Evolutionary conservation across 768 basidiomycete genomes (phyloP), one percentile per base, ranked within the genome.

Genomic region (Serendipita indica): DNA sequence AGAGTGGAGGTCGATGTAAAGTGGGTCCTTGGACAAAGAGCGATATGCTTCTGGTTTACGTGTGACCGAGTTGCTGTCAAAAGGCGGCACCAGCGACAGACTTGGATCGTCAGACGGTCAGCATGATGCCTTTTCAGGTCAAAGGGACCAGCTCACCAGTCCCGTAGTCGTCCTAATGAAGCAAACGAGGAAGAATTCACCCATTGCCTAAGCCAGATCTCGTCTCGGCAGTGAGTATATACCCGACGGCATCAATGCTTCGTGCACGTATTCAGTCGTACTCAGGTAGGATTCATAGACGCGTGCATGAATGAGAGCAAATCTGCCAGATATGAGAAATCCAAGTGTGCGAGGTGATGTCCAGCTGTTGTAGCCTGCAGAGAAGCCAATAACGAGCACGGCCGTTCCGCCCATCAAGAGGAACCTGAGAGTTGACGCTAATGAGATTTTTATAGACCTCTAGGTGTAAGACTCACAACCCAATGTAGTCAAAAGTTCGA

Each of bases 151-250:
- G 67, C 82, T 64, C 68, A 87, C 88, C 71, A 91, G 69, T 61
- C 88, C 88, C 37, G 84, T 74, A 1, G 88, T 88, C 33, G 88
- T 85, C 6, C 88, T 89, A 34, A 87, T 89, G 70, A 90, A 90
- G 41, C 88, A 77, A 45, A 89, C 85, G 58, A 90, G 75, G 70
- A 91, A 90, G 69, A 90, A 91, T 10, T 86, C 87, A 65, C 86
- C 84, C 7, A 88, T 91, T 30, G 85, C 84, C 18, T 80, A 77
- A 3, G 87, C 86, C 56, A 88, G 68, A 63, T 89, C 82, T 46
- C 76, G 72, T 4, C 80, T 77, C 60, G 78, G 76, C 33, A 90
- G 68, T 10, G 82, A 79, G 60, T 75, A 76, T 49, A 75, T 75
- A 16, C 76, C 72, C 28, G 75, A 73, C 60, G 87, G 86, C 64